phyloP scores from a whole-genome alignment of 805 yeast species.

The Lipomyces spencermartinsiae region DNA sequence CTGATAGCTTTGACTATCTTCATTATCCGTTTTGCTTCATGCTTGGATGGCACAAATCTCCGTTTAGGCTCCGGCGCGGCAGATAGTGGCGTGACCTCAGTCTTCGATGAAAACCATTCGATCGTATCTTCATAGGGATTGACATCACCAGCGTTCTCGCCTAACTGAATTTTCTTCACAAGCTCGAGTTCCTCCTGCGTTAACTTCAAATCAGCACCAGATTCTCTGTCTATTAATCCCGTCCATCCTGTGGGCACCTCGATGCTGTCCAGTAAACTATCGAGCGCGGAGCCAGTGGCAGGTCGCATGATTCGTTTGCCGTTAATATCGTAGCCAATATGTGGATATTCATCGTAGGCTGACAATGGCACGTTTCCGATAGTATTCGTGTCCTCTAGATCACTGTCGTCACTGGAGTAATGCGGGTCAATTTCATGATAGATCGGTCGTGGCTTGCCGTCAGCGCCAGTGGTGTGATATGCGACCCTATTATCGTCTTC shows the following conservation, averaged over 20 bases:
- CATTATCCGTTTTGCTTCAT: conserved; percentile 96
- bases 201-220: conserved; percentile 84
- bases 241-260: conserved; percentile 99
- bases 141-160: conserved; percentile 82
- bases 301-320: conserved; percentile 99
- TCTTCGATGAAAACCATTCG: conserved; percentile 91
- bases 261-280: conserved; percentile 83
- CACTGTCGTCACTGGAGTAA: conserved; percentile 93
- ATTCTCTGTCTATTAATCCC: conserved; percentile 86
- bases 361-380: conserved; percentile 92
- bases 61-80: conserved; percentile 98
- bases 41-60: conserved; percentile 94
- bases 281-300: conserved; percentile 94
- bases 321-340: conserved; percentile 93
- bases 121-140: conserved; percentile 93
- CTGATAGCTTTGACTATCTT: conserved; percentile 95
- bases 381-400: conserved; percentile 78
- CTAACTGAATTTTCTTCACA: conserved; percentile 81
- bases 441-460: conserved; percentile 78
- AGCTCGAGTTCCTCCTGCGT: conserved; percentile 87
- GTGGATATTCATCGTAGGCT: conserved; percentile 97
- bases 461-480: conserved; percentile 51
- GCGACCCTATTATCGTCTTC: conserved; percentile 19
- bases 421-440: conserved; percentile 89
- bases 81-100: conserved; percentile 87